Base-by-base conservation (phyloP, 306 rosid species). In the Abrus precatorius region DNA sequence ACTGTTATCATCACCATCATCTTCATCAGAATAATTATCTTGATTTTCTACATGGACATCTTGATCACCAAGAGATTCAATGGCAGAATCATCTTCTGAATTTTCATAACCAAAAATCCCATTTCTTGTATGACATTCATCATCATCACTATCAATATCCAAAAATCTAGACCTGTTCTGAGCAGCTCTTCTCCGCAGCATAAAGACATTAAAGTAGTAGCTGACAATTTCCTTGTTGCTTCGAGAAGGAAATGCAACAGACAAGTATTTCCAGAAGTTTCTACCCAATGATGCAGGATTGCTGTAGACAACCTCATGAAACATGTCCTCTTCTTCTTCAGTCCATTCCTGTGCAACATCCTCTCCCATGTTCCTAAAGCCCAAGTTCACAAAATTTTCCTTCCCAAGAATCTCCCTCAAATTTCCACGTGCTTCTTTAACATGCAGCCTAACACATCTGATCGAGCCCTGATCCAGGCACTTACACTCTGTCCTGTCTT, bases 71-170 rank as follows among this genome's bases (percentile, higher is more conserved):
- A 78, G 82, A 69, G 91, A 88, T 61, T 85, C 91, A 36, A 88
- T 52, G 48, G 85, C 90, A 45, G 90, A 86, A 86, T 88, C 89
- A 20, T 90, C 88, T 47, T 86, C 92, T 27, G 82, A 80, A 71
- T 10, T 80, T 66, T 33, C 71, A 52, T 29, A 63, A 8, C 50
- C 82, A 64, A 53, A 69, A 66, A 77, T 44, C 64, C 79, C 27
- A 75, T 79, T 61, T 44, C 79, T 77, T 69, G 75, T 76, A 47
- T 77, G 89, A 81, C 72, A 90, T 73, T 90, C 94, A 81, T 90
- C 94, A 75, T 90, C 87, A 53, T 90, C 94, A 38, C 94, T 88
- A 50, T 90, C 94, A 59, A 83, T 80, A 29, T 86, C 85, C 64
- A 84, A 77, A 33, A 47, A 55, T 20, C 71, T 71, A 63, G 82